Evolutionary conservation across 768 basidiomycete genomes (phyloP), one percentile per base, ranked within the genome.

Genomic region (Dioszegia hungarica): DNA sequence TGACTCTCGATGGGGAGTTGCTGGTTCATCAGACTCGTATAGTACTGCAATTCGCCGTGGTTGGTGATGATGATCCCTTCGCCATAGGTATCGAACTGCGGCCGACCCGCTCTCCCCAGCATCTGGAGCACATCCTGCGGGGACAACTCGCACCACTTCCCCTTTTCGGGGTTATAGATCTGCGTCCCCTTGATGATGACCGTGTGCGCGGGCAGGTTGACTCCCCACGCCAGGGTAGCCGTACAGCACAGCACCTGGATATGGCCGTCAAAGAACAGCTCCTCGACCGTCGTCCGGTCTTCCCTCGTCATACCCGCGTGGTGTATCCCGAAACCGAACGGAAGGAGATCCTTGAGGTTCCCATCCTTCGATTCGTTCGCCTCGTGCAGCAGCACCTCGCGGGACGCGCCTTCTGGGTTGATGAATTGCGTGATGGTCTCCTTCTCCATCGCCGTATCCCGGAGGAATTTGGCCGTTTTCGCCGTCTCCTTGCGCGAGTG

Each of bases 181-280:
- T 98, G 93, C 0, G 95, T 98, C n/a, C 95, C 95, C 75, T 98
- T 99, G 81, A 99, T 97, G 79, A 98, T 91, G 77, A 97, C 94
- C 8, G 90, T 88, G 63, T 98, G 95, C 0, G 93, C 94, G 2
- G 95, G 95, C 0, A 98, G 79, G 73, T 99, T 99, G 77, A 99
- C 94, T 79, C 94, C 95, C 95, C 95, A 99, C 0, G 95, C 95
- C 34, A 99, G 85, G 1, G 94, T 98, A 4, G 95, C 95, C 0
- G 95, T 99, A 74, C 90, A 95, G 40, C 95, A 90, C 24, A 99
- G 81, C 0, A 98, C 93, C 72, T 94, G 92, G 28, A 99, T 81
- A 22, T 89, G 85, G 0, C 92, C 90, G 47, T 94, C 90, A 10
- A 85, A 85, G 74, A 99, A 99, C 10, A 98, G 81, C 60, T 93